Evolutionary conservation across 331 rosid genomes (phyloP).

Genomic region (Quercus tomentella): DNA sequence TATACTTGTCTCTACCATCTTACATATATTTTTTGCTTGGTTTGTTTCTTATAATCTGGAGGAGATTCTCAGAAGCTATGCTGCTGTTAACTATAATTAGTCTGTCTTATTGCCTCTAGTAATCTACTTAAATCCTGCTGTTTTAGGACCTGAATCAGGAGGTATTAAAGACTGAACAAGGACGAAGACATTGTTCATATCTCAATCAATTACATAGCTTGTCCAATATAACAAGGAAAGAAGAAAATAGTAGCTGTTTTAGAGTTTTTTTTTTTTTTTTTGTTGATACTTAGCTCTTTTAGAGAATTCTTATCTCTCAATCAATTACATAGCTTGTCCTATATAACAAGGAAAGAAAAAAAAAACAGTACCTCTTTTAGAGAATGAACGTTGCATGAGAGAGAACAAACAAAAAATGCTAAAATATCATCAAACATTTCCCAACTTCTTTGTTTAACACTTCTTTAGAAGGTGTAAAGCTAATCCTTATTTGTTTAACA

Average conservation of each 20-base stretch:
- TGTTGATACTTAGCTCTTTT: too few species aligned
- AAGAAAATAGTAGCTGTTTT: background rate
- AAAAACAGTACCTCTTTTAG: background rate
- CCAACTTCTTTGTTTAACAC: background rate
- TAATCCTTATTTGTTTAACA: background rate
- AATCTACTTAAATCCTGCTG: background rate
- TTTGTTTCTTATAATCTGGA: background rate
- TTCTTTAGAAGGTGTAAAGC: background rate
- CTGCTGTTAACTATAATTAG: background rate
- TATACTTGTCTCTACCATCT: background rate
- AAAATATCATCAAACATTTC: background rate
- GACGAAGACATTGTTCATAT: background rate
- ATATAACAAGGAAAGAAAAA: background rate
- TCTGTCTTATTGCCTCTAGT: background rate
- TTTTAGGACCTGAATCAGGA: background rate
- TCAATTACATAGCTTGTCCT: background rate
- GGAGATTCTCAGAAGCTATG: background rate
- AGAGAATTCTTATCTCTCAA: too few species aligned
- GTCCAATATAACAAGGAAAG: too few species aligned
- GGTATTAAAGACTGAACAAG: background rate
- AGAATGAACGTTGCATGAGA: background rate
- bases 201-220: background rate
- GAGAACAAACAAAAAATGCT: background rate
- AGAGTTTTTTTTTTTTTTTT: background rate
- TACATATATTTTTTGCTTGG: background rate